Base-by-base conservation (phyloP, 2,329 filamentous ascomycete species). In the Colletotrichum sp. region DNA sequence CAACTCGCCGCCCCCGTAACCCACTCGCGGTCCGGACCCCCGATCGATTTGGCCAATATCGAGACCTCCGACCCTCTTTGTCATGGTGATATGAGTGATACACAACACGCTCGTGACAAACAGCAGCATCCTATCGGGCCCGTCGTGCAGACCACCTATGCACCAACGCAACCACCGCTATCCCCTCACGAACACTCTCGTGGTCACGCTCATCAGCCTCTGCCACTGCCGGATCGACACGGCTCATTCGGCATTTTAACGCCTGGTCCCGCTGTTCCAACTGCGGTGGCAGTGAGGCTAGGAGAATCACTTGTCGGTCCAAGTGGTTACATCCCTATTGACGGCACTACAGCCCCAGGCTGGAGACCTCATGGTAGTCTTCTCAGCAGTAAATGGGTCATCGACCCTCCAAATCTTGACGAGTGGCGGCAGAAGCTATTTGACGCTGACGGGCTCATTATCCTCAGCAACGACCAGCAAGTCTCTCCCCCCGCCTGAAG, bases 341-440 rank as follows among this genome's bases (percentile, higher is more conserved):
- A 60, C 70, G 67, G 65, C 67, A 76, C 65, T 12, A 75, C 74
- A 26, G 48, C 57, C 34, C 72, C 78, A 28, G 78, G 72, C 13
- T 72, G 61, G 74, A 66, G 86, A 78, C 87, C 85, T 61, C 86
- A 89, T 79, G 87, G 88, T n/a, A 75, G 74, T n/a, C 89, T 90
- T 79, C 84, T 90, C 74, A 87, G 88, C 65, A 87, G 84, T 30
- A 92, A 88, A 80, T 86, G 93, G 78, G 88, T 95, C 13, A 83
- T 92, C 10, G 86, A 94, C 79, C 94, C 94, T 52, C 93, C 94
- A 4, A 88, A 94, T 78, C 86, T 96, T 65, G 87, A 91, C 15
- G 86, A 87, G 77, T 96, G 94, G 94, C 88, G 94, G 67, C 88
- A 94, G 79, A 93, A 88, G 80, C 85, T 96, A 61, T 96, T 96